These are phyloP conservation scores for Aspergillus haitiensis DNA, from an alignment of 495 filamentous ascomycete genomes.

Conservation along the genomic window DNA sequence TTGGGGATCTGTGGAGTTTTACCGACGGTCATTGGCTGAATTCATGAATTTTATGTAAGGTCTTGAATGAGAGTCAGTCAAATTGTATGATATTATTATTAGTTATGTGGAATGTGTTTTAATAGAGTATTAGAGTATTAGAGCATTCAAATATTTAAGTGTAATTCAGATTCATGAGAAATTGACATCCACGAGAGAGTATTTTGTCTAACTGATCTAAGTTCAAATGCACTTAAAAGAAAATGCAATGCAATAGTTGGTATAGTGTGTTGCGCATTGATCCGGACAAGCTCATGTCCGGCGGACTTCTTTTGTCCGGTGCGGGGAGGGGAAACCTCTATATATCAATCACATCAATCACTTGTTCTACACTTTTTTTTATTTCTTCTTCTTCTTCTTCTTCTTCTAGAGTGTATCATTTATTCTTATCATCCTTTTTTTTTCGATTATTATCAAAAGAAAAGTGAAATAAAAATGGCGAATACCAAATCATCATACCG, in stretches of 20 bases:
- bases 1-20: slow-evolving; percentile 43
- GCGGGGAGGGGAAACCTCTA: slow-evolving; percentile 6
- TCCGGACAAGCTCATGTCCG: slow-evolving; percentile 21
- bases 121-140: neutral
- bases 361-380: neutral
- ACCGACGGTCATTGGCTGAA: slow-evolving; percentile 45
- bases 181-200: too few relatives aligned
- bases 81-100: slow-evolving; percentile 5
- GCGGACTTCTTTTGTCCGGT: slow-evolving; percentile 12
- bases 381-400: neutral
- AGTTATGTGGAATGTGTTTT: neutral
- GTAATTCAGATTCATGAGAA: too few relatives aligned
- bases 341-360: slow-evolving; percentile 4
- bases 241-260: too few relatives aligned
- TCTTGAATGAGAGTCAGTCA: neutral
- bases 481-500: slow-evolving; percentile 30
- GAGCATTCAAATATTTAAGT: neutral
- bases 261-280: neutral
- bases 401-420: neutral
- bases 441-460: neutral
- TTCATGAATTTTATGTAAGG: slow-evolving; percentile 33
- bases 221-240: too few relatives aligned
- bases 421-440: neutral
- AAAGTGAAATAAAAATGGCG: slow-evolving; percentile 8
- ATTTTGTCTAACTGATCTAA: too few relatives aligned